Percentiles rank a stretch among this genome's conserved stretches.
These are phyloP conservation scores for Lomentospora prolificans DNA, from an alignment of 2,329 filamentous ascomycete species.

Conservation along the genomic window DNA sequence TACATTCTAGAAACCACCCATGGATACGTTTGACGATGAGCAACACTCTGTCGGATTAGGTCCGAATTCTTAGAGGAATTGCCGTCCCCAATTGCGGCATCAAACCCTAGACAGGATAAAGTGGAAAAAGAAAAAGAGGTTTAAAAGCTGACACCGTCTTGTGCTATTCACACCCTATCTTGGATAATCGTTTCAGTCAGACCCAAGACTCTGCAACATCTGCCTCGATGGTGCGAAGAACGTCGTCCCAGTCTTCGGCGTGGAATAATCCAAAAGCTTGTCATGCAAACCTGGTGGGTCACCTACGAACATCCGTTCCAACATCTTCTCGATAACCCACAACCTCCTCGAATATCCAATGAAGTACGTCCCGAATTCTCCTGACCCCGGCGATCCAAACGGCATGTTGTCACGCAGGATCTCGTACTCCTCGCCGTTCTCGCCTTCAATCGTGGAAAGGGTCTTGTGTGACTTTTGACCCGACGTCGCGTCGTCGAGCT, in stretches of 20 bases:
- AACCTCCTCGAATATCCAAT: constrained; percentile 42
- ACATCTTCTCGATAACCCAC: constrained; percentile 50
- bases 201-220: constrained; percentile 18
- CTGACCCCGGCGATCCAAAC: constrained; percentile 40
- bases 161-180: too few species aligned
- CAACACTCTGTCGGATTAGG: too few species aligned
- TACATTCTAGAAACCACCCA: too few species aligned
- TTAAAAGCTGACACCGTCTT: too few species aligned
- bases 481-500: constrained; percentile 39
- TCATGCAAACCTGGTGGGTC: constrained; percentile 44
- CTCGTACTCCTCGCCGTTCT: constrained; percentile 37
- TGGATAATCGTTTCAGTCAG: too few species aligned
- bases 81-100: too few species aligned
- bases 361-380: constrained; percentile 48
- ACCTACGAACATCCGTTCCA: constrained; percentile 47
- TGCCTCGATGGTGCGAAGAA: constrained; percentile 42
- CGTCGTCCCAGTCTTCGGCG: constrained; percentile 37
- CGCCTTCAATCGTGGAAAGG: constrained; percentile 42
- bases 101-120: too few species aligned
- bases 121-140: too few species aligned
- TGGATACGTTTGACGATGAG: too few species aligned
- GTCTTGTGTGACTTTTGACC: constrained; percentile 44
- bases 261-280: constrained; percentile 44
- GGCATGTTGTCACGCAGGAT: constrained; percentile 53
- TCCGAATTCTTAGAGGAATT: too few species aligned